Evolutionary conservation across 345 rosid species (phyloP).

Genomic region (Populus ilicifolia): DNA sequence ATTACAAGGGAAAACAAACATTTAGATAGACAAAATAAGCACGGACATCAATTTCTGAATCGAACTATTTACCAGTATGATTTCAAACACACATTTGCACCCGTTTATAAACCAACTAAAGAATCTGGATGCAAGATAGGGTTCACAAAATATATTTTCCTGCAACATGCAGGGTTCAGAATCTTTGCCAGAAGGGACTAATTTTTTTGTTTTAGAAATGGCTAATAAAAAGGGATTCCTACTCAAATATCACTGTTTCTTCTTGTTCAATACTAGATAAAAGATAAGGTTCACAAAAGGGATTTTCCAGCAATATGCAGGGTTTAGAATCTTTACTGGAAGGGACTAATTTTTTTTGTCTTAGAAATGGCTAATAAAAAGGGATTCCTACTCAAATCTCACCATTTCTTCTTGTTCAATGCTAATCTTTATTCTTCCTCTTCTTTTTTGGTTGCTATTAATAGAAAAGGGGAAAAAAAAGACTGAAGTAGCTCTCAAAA

Average conservation of each 20-base stretch:
- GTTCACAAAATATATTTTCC: background rate
- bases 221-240: background rate
- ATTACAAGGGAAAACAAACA: slow-evolving; percentile 9
- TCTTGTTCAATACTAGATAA: background rate
- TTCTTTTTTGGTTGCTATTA: background rate
- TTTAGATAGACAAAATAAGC: background rate
- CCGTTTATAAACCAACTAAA: background rate
- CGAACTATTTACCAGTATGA: background rate
- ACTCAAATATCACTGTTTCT: background rate
- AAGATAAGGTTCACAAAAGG: too few relatives aligned
- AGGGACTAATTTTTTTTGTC: too few relatives aligned
- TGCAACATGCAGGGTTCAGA: background rate
- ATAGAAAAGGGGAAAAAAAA: background rate
- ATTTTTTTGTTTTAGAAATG: background rate
- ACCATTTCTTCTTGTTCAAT: background rate
- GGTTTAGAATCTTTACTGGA: too few relatives aligned
- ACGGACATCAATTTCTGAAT: background rate
- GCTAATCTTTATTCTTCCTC: background rate
- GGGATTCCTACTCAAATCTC: background rate
- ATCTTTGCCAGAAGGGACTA: background rate
- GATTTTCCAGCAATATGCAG: too few relatives aligned
- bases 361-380: background rate
- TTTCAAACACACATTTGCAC: background rate
- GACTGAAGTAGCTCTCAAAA: background rate
- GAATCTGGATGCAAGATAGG: background rate